phyloP scores from a whole-genome alignment of 2,329 filamentous ascomycete genomes.

The Aspergillus tamarii region DNA sequence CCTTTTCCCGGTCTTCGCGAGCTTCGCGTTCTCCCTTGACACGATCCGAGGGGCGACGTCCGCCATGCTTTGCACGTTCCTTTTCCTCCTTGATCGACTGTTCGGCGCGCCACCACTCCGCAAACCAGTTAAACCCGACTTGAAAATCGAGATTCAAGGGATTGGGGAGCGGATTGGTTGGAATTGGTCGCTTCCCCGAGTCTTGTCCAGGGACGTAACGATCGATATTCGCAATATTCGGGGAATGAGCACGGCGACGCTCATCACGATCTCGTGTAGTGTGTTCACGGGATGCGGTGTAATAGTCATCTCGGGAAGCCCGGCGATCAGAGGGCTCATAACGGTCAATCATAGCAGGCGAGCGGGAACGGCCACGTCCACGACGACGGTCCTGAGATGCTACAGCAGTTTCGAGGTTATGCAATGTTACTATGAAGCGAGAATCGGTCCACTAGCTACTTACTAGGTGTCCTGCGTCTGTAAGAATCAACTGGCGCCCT shows the following conservation, averaged over 20 bases:
- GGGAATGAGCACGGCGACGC: conserved; percentile 60
- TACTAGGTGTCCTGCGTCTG: conserved; percentile 52
- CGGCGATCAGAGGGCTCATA: conserved; percentile 63
- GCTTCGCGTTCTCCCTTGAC: conserved; percentile 66
- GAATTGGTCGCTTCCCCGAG: conserved; percentile 54
- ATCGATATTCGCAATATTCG: conserved; percentile 62
- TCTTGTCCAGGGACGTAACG: conserved; percentile 68
- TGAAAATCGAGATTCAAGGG: conserved; percentile 67
- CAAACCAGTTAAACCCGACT: conserved; percentile 69
- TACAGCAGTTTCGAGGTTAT: conserved; percentile 14
- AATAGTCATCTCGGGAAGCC: conserved; percentile 60
- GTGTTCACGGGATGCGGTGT: conserved; percentile 47
- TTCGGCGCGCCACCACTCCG: conserved; percentile 69
- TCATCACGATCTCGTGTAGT: conserved; percentile 59
- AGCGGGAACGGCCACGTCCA: conserved; percentile 59
- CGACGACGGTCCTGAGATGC: conserved; percentile 49
- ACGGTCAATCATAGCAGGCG: conserved; percentile 64
- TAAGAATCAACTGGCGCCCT: conserved; percentile 43
- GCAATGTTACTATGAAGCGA: not conserved
- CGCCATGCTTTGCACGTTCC: conserved; percentile 63
- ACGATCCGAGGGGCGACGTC: conserved; percentile 56
- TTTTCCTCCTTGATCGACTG: conserved; percentile 67
- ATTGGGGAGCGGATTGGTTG: conserved; percentile 62
- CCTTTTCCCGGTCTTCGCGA: conserved; percentile 64
- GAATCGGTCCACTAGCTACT: conserved; percentile 16